Evolutionary conservation across 345 rosid species (phyloP), one percentile per base, ranked within the genome.

Genomic region (Eucalyptus rudis): DNA sequence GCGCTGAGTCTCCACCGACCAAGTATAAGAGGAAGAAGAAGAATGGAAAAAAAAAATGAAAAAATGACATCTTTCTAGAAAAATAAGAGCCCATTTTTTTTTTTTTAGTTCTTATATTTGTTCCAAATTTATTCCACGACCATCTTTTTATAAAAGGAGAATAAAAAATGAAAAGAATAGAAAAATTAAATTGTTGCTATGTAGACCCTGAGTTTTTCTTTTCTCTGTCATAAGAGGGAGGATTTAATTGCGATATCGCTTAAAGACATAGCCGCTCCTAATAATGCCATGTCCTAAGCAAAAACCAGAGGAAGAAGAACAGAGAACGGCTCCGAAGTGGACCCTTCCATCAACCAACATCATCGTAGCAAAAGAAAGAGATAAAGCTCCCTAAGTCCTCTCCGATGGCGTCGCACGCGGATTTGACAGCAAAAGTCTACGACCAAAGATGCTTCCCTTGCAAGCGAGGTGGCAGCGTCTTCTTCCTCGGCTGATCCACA

Each of bases 1-100:
- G 9, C 24, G 0, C 2, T 3, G 10, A 52, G 10, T 1, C 58
- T 52, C 24, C 10, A 52, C 2, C 8, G 5, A 52, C 10, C 2
- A 8, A 19, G 25, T 52, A 19, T 2, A 52, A 52, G 25, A 52
- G 25, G 25, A 52, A 52, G 25, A 52, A 52, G 1, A 52, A 52
- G n/a, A n/a, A n/a, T 19, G 25, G 19, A 4, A 1, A 52, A 52
- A 19, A 52, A 3, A 7, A 1, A 52, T 19, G 2, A 3, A 52
- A 52, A 52, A 52, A 19, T 19, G 9, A 3, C 4, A 1, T 7
- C 7, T 7, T 7, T 52, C 24, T 52, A 52, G 4, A 52, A 52
- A 52, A 52, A 52, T 52, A 52, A 52, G 56, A 51, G 22, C 20
- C 2, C 17, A 3, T 7, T 7, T 17, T 52, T 49, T 52, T 19